Percentiles rank a stretch among this genome's conserved stretches.
Conservation (phyloP, 2,329 filamentous ascomycete species). For the Colletotrichum magnum region DNA sequence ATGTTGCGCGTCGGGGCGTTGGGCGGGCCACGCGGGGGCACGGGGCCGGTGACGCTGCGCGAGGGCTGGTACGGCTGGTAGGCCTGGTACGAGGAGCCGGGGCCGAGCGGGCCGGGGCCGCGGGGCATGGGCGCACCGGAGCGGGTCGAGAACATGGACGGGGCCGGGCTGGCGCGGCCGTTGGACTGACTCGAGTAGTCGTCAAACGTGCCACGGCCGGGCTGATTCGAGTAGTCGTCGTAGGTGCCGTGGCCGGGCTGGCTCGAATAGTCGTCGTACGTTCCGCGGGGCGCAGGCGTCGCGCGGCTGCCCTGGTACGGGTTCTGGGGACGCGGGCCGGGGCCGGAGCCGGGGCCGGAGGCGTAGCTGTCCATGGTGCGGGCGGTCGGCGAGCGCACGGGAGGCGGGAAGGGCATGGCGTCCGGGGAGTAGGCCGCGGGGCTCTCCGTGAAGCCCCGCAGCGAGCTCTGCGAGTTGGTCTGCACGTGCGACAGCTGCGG, state of each 20-base stretch:
- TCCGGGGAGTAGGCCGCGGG: slow-evolving; percentile 48
- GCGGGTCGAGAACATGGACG: slow-evolving; percentile 47
- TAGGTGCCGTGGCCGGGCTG: slow-evolving; percentile 29
- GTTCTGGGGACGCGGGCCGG: slow-evolving; percentile 3
- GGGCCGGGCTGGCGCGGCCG: slow-evolving; percentile 51
- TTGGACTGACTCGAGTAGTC: slow-evolving; percentile 45
- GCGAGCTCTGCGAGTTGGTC: slow-evolving; percentile 40
- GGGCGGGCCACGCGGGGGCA: slow-evolving; percentile 51
- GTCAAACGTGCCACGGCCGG: slow-evolving; percentile 32
- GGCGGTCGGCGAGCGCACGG: slow-evolving; percentile 49
- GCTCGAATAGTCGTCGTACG: slow-evolving; percentile 22
- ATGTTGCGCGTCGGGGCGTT: slow-evolving; percentile 60
- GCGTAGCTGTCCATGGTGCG: slow-evolving; percentile 44
- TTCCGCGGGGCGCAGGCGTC: slow-evolving; percentile 28
- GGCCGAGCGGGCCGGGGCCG: slow-evolving; percentile 40
- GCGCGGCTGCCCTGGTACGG: slow-evolving; percentile 25
- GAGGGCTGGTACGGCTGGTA: slow-evolving; percentile 47
- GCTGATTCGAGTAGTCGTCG: slow-evolving; percentile 31
- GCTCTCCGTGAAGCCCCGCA: slow-evolving; percentile 47
- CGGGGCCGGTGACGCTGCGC: slow-evolving; percentile 58
- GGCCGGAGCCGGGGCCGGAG: not conserved
- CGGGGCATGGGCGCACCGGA: slow-evolving; percentile 42
- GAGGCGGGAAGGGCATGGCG: slow-evolving; percentile 50
- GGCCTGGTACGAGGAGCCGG: slow-evolving; percentile 40
- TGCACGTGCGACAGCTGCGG: slow-evolving; percentile 44